Evolutionary conservation across 768 basidiomycete species (phyloP), one percentile per base, ranked within the genome.

Genomic region (Exsudoporus frostii): DNA sequence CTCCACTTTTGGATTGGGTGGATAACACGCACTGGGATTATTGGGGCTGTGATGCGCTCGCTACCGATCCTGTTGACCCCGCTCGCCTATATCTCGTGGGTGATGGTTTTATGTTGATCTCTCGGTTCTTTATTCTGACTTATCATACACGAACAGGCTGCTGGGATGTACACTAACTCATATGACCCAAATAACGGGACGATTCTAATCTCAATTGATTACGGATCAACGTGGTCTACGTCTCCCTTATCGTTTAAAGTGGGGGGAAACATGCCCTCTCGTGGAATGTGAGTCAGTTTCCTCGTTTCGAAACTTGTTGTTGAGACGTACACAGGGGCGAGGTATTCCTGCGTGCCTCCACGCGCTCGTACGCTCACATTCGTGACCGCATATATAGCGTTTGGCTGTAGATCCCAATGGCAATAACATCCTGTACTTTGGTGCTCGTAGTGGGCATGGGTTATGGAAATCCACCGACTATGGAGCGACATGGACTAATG

Each of bases 321-420:
- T 55, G 2, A 57, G 8, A 4, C 39, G 10, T 27, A 27, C 3
- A 33, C 36, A 57, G 53, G 45, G 56, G 56, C n/a, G 53, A 57
- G 45, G 53, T 57, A 55, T 6, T 42, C 7, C 13, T 30, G 30
- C 19, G 20, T 37, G 17, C 22, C 17, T 45, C 22, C 13, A 20
- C 20, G 17, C 19, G 17, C 27, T 20, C 46, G 15, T 20, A 9
- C 11, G 6, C 51, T 53, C n/a, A 53, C 32, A 19, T 29, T 34
- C 27, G 11, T 46, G 42, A 45, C 8, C 15, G 7, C 3, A 22
- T 41, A 27, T 13, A 36, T 29, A 85, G 81, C 79, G 84, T 46
- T 75, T 86, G 30, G 81, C 73, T 10, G 69, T 87, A 37, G 84
- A 86, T 58, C 85, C 85, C 6, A 79, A 85, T 64, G 74, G 73